Evolutionary conservation across 2,329 filamentous ascomycete genomes (phyloP).

Genomic region (Dryadomyces quercivorus): DNA sequence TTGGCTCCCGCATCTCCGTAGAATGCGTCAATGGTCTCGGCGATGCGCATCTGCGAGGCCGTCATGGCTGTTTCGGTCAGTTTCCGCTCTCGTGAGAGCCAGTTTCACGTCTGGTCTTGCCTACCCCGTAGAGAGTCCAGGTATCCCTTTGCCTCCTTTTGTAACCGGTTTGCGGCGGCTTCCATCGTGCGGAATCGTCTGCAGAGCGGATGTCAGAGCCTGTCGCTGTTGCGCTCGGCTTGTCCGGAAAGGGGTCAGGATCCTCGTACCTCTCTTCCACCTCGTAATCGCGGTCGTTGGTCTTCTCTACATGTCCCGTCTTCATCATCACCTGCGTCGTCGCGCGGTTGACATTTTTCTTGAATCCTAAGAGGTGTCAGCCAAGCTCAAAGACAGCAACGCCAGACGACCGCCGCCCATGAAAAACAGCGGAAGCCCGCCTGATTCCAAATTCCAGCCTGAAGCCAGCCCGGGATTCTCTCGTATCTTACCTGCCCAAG

Average conservation of each 20-base stretch:
- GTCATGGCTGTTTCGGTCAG: slow-evolving; percentile 64
- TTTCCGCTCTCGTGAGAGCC: not conserved
- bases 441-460: not conserved
- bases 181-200: slow-evolving; percentile 98
- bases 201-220: slow-evolving; percentile 4
- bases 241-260: not conserved
- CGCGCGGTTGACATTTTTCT: slow-evolving; percentile 96
- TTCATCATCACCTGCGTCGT: slow-evolving; percentile 99
- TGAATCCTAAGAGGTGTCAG: slow-evolving; percentile 49
- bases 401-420: too few relatives aligned
- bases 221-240: not conserved
- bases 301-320: slow-evolving; percentile 96
- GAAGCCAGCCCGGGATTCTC: not conserved
- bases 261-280: slow-evolving; percentile 69
- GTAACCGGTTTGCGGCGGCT: slow-evolving; percentile 76
- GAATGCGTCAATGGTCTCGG: slow-evolving; percentile 97
- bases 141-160: slow-evolving; percentile 98
- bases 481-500: slow-evolving; percentile 35
- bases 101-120: slow-evolving; percentile 6
- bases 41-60: slow-evolving; percentile 97
- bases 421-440: not conserved
- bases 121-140: slow-evolving; percentile 83
- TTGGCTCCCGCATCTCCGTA: slow-evolving; percentile 92
- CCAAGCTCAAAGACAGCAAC: not conserved
- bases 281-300: slow-evolving; percentile 96